Base-by-base conservation (phyloP, 352 stramenopile genomes). In the Globisporangium ultimum region DNA sequence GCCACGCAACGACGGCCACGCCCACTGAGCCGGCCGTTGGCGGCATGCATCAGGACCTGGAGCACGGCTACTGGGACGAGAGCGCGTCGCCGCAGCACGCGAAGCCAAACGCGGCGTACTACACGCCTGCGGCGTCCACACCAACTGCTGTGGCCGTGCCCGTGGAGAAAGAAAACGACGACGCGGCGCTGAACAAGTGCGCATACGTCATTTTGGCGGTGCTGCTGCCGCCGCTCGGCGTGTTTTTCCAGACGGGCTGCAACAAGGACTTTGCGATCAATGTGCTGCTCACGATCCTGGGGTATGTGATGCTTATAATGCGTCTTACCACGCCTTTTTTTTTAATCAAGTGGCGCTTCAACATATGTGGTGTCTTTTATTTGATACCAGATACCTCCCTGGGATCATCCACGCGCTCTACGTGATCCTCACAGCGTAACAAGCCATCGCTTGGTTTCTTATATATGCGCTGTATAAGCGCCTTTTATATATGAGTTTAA, bases 381-480 rank as follows among this genome's bases (percentile, higher is more conserved):
- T 1, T 22, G 4, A 52, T 20, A n/a, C 22, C 46, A 88, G 77
- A 7, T 87, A 85, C 67, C 53, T 88, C 14, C 78, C 75, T 11
- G 74, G 72, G 36, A 81, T 84, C 48, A 72, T 87, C 57, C 74
- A 87, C 53, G 72, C 78, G 28, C 46, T 87, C 17, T 84, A 78
- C 47, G 58, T 87, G n/a, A 78, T 80, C 50, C 69, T 71, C 40
- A 59, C 58, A 48, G 66, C 53, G 46, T 80, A 68, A 28, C 32
- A 22, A 20, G 21, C 43, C 15, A 46, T 18, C 12, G 58, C 42
- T n/a, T n/a, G n/a, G n/a, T n/a, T n/a, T n/a, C n/a, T n/a, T n/a
- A n/a, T n/a, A n/a, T n/a, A n/a, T n/a, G n/a, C n/a, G n/a, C n/a
- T n/a, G n/a, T n/a, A n/a, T n/a, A n/a, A n/a, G n/a, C n/a, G n/a